A percentile compares a stretch with the other conserved stretches of the same genome.
These are phyloP conservation scores for Purshia tridentata DNA, from an alignment of 306 rosid species.

Conservation along the genomic window DNA sequence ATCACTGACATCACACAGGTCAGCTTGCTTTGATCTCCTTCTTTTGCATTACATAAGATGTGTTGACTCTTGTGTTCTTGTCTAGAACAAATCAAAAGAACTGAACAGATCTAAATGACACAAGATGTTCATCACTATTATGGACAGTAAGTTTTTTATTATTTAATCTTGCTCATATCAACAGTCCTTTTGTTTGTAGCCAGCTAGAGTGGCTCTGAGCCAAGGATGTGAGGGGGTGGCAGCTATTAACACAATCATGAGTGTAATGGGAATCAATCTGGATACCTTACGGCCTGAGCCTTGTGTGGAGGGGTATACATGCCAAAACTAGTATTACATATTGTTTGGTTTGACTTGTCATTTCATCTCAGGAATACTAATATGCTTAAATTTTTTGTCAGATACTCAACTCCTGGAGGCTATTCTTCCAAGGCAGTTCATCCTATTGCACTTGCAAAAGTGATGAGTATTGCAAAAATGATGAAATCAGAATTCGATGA, in stretches of 20 bases:
- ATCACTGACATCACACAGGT: conserved; percentile 92
- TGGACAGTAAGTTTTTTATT: neutral
- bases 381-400: conserved; percentile 34
- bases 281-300: conserved; percentile 88
- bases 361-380: conserved; percentile 14
- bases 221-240: conserved; percentile 88
- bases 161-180: conserved; percentile 8
- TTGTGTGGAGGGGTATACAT: conserved; percentile 89
- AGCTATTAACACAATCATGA: conserved; percentile 95
- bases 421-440: conserved; percentile 96
- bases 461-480: conserved; percentile 89
- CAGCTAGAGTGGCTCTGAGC: conserved; percentile 78
- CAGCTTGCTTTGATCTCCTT: conserved; percentile 12
- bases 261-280: conserved; percentile 98
- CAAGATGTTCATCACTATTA: neutral
- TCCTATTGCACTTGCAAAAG: conserved; percentile 96
- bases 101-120: neutral
- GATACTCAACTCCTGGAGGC: conserved; percentile 99
- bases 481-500: conserved; percentile 75
- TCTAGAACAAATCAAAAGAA: neutral
- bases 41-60: conserved; percentile 1
- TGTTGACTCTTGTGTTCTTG: neutral
- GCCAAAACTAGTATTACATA: conserved; percentile 16
- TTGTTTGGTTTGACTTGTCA: conserved; percentile 21
- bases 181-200: conserved; percentile 45